These are phyloP conservation scores for Chytridiales sp. DNA, from an alignment of 371 early-diverging fungal species.

Conservation along the genomic window DNA sequence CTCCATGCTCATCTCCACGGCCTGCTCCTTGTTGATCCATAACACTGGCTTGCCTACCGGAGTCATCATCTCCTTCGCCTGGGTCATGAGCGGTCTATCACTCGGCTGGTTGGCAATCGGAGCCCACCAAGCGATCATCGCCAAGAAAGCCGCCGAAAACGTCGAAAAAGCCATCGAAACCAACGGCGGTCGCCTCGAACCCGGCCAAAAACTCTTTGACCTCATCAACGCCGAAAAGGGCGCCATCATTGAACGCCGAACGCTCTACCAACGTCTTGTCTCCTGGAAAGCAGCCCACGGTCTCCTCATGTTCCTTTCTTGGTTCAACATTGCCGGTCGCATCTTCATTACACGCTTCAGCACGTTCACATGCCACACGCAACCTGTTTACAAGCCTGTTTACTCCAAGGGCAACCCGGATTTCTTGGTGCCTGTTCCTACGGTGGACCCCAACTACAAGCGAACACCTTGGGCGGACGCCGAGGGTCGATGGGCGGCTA, in stretches of 20 bases:
- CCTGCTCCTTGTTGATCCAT: slow-evolving; percentile 21
- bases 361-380: too few relatives aligned
- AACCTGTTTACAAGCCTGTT: too few relatives aligned
- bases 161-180: neutral
- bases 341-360: too few relatives aligned
- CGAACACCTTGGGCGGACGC: too few relatives aligned
- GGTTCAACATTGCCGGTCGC: slow-evolving; percentile 29
- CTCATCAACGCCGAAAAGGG: neutral
- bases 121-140: slow-evolving; percentile 13
- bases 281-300: slow-evolving; percentile 29
- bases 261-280: slow-evolving; percentile 5
- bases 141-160: slow-evolving; percentile 1
- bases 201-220: neutral
- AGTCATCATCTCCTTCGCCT: slow-evolving; percentile 22
- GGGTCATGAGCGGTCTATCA: slow-evolving; percentile 19
- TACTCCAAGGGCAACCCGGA: too few relatives aligned
- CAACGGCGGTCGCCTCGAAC: neutral
- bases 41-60: slow-evolving; percentile 33
- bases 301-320: slow-evolving; percentile 21
- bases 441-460: too few relatives aligned
- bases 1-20: slow-evolving; percentile 26
- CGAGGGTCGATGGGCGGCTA: too few relatives aligned
- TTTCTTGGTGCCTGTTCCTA: too few relatives aligned
- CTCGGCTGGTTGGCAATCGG: slow-evolving; percentile 30
- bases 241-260: slow-evolving; percentile 1